phyloP scores from a whole-genome alignment of 306 rosid species.

The Geum urbanum region DNA sequence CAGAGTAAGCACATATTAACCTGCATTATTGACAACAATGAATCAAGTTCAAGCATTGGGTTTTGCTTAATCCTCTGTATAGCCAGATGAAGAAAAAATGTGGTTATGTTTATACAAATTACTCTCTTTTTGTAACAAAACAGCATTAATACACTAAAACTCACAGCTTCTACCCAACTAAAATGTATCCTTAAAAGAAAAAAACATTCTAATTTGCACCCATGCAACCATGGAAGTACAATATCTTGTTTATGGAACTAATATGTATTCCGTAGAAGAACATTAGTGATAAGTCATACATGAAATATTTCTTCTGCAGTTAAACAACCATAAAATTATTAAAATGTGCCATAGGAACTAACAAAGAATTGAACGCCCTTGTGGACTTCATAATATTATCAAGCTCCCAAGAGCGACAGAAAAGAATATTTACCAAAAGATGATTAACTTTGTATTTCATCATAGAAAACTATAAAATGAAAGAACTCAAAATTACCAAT shows the following conservation, averaged over 20 bases:
- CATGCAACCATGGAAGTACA: not conserved
- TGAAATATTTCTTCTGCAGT: too few relatives aligned
- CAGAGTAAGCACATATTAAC: not conserved
- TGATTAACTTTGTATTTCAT: not conserved
- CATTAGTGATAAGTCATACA: not conserved
- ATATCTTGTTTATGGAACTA: not conserved
- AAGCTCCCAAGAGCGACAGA: not conserved
- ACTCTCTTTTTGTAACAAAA: not conserved
- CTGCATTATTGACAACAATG: not conserved
- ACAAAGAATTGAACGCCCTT: not conserved
- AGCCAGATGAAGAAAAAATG: not conserved
- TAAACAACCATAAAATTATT: too few relatives aligned
- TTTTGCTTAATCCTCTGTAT: not conserved
- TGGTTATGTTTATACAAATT: not conserved
- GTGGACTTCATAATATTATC: not conserved
- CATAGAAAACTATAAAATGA: not conserved
- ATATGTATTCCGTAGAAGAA: not conserved
- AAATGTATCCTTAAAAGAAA: not conserved
- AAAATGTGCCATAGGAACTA: too few relatives aligned
- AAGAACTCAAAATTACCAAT: slow-evolving; percentile 33
- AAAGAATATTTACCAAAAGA: not conserved
- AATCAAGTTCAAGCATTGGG: not conserved
- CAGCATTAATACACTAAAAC: not conserved
- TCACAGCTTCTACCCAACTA: not conserved
- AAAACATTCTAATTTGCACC: not conserved